Evolutionary conservation across 2,329 filamentous ascomycete species (phyloP).

Genomic region (Fusarium ambrosium): DNA sequence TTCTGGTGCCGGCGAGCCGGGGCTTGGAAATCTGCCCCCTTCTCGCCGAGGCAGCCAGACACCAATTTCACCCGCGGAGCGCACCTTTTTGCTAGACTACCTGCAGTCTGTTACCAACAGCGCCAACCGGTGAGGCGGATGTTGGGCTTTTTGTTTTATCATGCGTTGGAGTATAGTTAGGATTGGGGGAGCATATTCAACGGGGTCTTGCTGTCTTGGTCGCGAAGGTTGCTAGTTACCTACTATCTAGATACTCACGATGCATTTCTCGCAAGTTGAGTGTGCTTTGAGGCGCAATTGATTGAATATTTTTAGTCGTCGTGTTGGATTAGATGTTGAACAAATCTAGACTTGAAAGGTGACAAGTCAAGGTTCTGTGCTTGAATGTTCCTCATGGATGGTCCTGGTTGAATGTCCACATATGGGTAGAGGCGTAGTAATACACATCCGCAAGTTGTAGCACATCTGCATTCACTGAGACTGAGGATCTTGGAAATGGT

Average conservation of each 20-base stretch:
- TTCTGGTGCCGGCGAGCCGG: slow-evolving; percentile 54
- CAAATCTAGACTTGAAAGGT: not conserved
- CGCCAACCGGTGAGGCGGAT: slow-evolving; percentile 47
- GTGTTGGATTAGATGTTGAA: not conserved
- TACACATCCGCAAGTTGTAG: not conserved
- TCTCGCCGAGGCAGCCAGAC: slow-evolving; percentile 64
- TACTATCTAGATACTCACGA: slow-evolving; percentile 22
- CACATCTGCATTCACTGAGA: not conserved
- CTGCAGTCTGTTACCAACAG: slow-evolving; percentile 69
- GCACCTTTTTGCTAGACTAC: slow-evolving; percentile 82
- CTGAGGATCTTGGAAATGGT: not conserved
- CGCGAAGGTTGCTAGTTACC: slow-evolving; percentile 17
- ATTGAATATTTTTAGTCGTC: not conserved
- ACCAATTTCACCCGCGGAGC: slow-evolving; percentile 77
- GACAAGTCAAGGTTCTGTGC: not conserved
- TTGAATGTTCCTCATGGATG: not conserved
- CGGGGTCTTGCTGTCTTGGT: slow-evolving; percentile 36
- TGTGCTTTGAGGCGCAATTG: slow-evolving; percentile 5
- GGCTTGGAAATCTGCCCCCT: slow-evolving; percentile 32
- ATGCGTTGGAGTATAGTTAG: slow-evolving; percentile 37
- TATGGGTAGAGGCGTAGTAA: not conserved
- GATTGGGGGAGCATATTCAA: slow-evolving; percentile 34
- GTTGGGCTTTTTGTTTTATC: slow-evolving; percentile 15
- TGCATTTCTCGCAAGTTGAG: slow-evolving; percentile 12
- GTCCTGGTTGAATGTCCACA: not conserved